Base-by-base conservation (phyloP, 2,329 filamentous ascomycete species). In the Stemphylium beticola region DNA sequence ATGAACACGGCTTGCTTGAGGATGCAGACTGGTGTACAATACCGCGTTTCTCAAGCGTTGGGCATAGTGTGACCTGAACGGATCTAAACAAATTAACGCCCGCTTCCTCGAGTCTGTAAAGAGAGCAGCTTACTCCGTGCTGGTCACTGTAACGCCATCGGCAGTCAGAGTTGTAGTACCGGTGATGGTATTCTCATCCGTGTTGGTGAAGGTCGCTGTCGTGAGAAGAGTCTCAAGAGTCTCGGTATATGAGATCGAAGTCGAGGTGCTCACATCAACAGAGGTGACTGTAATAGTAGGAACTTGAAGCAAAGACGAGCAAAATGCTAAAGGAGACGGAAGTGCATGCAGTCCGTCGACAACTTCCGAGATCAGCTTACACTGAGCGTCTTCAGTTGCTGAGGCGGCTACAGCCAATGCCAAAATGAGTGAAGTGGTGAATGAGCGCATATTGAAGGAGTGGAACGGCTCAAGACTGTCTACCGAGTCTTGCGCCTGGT, bases 381-480 rank as follows among this genome's bases (percentile, higher is more conserved):
- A 50, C 33, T n/a, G 48, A 12, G 36, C 4, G 1, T 50, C 39
- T 24, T 38, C 33, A 3, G 26, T 41, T 4, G 33, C 48, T 4
- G 40, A 45, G 24, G 39, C 44, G 18, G 48, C 33, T 37, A 26
- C 11, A 15, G 33, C 40, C 24, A 45, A 29, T 38, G 48, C 44
- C 9, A 50, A 29, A 29, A 50, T 14, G 39, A 50, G 48, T 3
- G 48, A 31, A 17, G 40, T 5, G 3, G 36, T 50, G 7, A 36
- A 50, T 12, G 17, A 15, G 10, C 33, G 48, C 48, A 50, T 45
- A 2, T 18, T 38, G 40, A 50, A 24, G 0, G 9, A 14, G 17
- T 8, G 24, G 40, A 43, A 40, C 32, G 40, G 36, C 45, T 34
- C 39, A 44, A 24, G 47, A 26, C 22, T 39, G 39, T 26, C 14